These are phyloP conservation scores for Kwoniella sp. DNA, from an alignment of 768 basidiomycete genomes.

Conservation along the genomic window DNA sequence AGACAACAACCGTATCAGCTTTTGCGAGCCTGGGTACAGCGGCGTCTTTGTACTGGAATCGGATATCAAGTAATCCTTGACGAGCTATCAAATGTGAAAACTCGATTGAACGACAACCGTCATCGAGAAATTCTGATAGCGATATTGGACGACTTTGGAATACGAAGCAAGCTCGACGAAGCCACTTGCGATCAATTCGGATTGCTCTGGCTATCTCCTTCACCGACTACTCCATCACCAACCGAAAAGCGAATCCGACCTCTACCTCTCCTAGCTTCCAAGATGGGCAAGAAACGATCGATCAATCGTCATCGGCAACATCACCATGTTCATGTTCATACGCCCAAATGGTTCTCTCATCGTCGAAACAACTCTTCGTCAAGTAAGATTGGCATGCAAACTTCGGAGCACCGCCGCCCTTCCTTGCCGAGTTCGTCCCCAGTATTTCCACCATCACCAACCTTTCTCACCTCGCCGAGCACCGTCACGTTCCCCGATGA, in stretches of 20 bases:
- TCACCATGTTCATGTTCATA: not conserved
- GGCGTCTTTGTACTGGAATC: constrained; percentile 17
- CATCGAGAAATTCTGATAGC: not conserved
- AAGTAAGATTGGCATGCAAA: constrained; percentile 1
- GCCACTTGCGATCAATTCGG: constrained; percentile 17
- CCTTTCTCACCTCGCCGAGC: constrained; percentile 5
- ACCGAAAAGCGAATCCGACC: not conserved
- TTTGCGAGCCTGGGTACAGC: constrained; percentile 8
- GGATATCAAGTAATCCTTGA: constrained; percentile 2
- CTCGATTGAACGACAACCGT: not conserved
- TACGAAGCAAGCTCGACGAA: not conserved
- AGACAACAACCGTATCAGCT: not conserved
- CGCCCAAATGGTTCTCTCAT: constrained; percentile 17
- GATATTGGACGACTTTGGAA: not conserved
- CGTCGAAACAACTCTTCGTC: constrained; percentile 12
- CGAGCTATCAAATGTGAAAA: constrained; percentile 1
- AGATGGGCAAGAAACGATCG: constrained; percentile 12
- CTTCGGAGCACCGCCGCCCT: constrained; percentile 3
- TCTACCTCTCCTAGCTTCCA: constrained; percentile 8
- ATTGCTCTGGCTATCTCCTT: constrained; percentile 13
- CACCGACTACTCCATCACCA: not conserved
- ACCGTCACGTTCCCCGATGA: constrained; percentile 1
- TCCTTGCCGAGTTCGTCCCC: constrained; percentile 2
- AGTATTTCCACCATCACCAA: not conserved
- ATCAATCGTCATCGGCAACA: not conserved